Evolutionary conservation across 768 basidiomycete species (phyloP).

Genomic region (Boletus rubescentipes): DNA sequence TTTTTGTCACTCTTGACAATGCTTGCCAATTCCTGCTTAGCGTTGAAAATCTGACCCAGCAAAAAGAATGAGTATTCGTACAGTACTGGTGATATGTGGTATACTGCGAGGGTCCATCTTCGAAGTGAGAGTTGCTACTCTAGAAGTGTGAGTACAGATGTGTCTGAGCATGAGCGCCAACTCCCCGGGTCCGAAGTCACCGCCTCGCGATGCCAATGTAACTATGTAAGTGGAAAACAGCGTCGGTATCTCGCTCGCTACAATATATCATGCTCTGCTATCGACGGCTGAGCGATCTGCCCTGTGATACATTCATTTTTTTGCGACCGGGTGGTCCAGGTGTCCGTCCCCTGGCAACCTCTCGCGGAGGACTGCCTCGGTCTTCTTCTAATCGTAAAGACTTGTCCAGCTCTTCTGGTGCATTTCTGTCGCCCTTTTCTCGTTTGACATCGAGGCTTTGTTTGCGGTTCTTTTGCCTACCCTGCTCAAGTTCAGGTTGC

Average conservation of each 20-base stretch:
- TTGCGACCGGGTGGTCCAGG: conserved; percentile 24
- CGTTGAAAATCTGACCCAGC: conserved; percentile 10
- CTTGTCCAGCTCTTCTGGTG: background rate
- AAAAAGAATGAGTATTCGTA: conserved; percentile 13
- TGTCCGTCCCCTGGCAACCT: conserved; percentile 24
- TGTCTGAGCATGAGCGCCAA: conserved; percentile 10
- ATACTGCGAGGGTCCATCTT: conserved; percentile 19
- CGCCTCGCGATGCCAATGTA: background rate
- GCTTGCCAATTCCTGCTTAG: conserved; percentile 59
- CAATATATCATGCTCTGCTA: conserved; percentile 15
- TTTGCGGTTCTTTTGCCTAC: conserved; percentile 6
- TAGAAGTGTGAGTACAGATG: background rate
- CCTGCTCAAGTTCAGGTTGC: conserved; percentile 4
- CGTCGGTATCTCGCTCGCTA: conserved; percentile 6
- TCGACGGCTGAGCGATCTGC: conserved; percentile 23
- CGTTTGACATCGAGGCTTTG: conserved; percentile 10
- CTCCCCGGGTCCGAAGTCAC: background rate
- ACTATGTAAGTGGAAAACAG: conserved; percentile 4
- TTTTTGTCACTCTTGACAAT: conserved; percentile 66
- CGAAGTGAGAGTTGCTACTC: background rate
- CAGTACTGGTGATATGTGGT: conserved; percentile 19
- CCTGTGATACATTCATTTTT: conserved; percentile 17
- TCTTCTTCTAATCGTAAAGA: conserved; percentile 16
- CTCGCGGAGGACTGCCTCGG: conserved; percentile 8
- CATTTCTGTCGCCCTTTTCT: conserved; percentile 18